Conservation (phyloP, 1,139 yeast species). For the Protomyces gravidus region DNA sequence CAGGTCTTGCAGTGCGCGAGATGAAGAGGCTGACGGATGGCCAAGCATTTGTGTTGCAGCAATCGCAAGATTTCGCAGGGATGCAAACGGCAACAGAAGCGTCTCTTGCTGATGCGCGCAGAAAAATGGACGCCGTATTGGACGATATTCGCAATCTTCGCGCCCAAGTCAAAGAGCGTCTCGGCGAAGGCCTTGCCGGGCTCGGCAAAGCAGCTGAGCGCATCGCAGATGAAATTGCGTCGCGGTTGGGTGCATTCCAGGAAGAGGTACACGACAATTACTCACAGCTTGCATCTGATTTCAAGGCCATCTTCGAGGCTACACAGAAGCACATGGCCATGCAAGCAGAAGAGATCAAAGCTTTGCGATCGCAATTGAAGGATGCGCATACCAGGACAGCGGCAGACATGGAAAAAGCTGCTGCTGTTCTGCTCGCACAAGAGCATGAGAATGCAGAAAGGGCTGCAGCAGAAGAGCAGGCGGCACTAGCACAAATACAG, state of each 20-base stretch:
- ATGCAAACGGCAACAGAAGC: slow-evolving; percentile 28
- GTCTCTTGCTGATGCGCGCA: slow-evolving; percentile 31
- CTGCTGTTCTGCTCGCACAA: not conserved
- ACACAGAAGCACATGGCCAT: slow-evolving; percentile 33
- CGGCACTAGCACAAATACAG: slow-evolving; percentile 5
- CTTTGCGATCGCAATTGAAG: slow-evolving; percentile 32
- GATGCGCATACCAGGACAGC: slow-evolving; percentile 29
- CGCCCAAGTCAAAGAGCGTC: slow-evolving; percentile 34
- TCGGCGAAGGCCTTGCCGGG: slow-evolving; percentile 34
- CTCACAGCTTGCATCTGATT: slow-evolving; percentile 35
- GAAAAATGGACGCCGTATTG: slow-evolving; percentile 33
- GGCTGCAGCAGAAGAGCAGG: slow-evolving; percentile 8
- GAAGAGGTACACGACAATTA: slow-evolving; percentile 34
- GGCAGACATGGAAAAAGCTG: slow-evolving; percentile 7
- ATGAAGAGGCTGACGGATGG: slow-evolving; percentile 32
- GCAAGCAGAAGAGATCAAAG: slow-evolving; percentile 34
- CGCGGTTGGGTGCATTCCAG: slow-evolving; percentile 34
- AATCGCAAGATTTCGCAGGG: slow-evolving; percentile 29
- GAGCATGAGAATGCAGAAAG: slow-evolving; percentile 23
- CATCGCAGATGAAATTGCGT: slow-evolving; percentile 34
- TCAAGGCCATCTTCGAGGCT: slow-evolving; percentile 35
- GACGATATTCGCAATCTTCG: slow-evolving; percentile 34
- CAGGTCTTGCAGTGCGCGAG: slow-evolving; percentile 32
- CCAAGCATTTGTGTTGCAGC: slow-evolving; percentile 31
- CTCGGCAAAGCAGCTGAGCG: slow-evolving; percentile 33